Base-by-base conservation (phyloP, 2,329 filamentous ascomycete species). In the Nemania diffusa region DNA sequence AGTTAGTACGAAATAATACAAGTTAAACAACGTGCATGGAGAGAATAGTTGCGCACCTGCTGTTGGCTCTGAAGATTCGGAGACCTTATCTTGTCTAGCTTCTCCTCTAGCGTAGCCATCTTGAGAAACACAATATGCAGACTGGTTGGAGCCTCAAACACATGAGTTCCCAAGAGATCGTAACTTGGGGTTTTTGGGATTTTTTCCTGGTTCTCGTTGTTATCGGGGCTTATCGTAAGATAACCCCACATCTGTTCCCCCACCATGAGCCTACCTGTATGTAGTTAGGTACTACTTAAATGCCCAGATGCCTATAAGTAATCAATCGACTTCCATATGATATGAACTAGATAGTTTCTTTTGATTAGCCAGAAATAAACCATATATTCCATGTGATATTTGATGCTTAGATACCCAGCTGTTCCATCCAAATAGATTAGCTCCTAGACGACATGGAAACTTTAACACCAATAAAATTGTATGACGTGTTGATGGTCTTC, bases 1-100 rank as follows among this genome's bases (percentile, higher is more conserved):
- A 68, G 59, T 63, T 62, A 50, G 52, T 48, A 11, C 5, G 44
- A 46, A 6, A 24, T 15, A 24, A 61, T 70, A 71, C 62, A 48
- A 61, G 27, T 55, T 42, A 48, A 46, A 8, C 20, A 37, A 34
- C 48, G 22, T 56, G 22, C n/a, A n/a, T n/a, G 4, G 8, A 37
- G 34, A 48, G 58, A 34, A 53, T 26, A 17, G 42, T 20, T 40
- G 79, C 84, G 73, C 83, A 96, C 94, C 87, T 94, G 93, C 80
- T 97, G 90, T 83, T 97, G 94, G 79, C 92, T 97, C 81, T 98
- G 93, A 76, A 97, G 89, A 81, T 97, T 97, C 64, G 96, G 96
- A 78, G 92, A 96, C 82, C 96, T 92, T 81, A 98, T 97, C 88
- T 97, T 97, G 84, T 95, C 92, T 79, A 99, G 89, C 85, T 94